Conservation (phyloP, 768 basidiomycete species). For the Boletales sp. region DNA sequence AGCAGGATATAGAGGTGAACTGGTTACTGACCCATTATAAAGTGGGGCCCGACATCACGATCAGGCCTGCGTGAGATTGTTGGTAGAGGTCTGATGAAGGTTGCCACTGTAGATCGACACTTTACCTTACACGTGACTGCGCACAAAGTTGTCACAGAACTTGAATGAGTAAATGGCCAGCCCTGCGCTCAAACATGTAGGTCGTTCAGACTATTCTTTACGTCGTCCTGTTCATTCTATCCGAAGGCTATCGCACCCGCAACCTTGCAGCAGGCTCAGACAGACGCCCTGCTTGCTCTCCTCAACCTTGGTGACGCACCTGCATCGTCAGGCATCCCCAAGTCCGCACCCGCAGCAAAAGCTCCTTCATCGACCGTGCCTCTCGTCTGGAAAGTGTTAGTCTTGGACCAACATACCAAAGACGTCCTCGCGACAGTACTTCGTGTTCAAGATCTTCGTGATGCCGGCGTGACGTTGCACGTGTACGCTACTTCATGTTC, state of each 20-base stretch:
- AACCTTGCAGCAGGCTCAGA: slow-evolving; percentile 87
- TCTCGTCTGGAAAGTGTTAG: slow-evolving; percentile 93
- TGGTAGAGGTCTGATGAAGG: not conserved
- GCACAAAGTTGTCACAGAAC: not conserved
- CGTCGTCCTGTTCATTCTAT: slow-evolving; percentile 27
- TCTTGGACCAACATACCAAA: slow-evolving; percentile 93
- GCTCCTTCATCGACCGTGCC: slow-evolving; percentile 55
- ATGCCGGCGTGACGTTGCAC: slow-evolving; percentile 95
- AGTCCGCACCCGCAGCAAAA: slow-evolving; percentile 43
- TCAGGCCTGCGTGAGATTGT: too few species aligned
- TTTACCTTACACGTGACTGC: slow-evolving; percentile 13
- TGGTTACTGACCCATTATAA: too few species aligned
- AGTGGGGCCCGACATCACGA: too few species aligned
- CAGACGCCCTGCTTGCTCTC: slow-evolving; percentile 75
- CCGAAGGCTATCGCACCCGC: slow-evolving; percentile 38
- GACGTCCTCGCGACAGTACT: slow-evolving; percentile 94
- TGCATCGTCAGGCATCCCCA: slow-evolving; percentile 7
- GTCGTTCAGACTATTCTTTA: slow-evolving; percentile 3
- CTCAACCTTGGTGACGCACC: slow-evolving; percentile 78
- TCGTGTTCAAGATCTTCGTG: slow-evolving; percentile 93
- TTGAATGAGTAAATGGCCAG: slow-evolving; percentile 37
- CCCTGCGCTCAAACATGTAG: slow-evolving; percentile 42
- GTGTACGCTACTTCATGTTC: slow-evolving; percentile 58
- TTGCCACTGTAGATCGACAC: too few species aligned
- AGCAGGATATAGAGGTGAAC: too few species aligned